Conservation (phyloP, 768 basidiomycete species). For the Russula lepida region DNA sequence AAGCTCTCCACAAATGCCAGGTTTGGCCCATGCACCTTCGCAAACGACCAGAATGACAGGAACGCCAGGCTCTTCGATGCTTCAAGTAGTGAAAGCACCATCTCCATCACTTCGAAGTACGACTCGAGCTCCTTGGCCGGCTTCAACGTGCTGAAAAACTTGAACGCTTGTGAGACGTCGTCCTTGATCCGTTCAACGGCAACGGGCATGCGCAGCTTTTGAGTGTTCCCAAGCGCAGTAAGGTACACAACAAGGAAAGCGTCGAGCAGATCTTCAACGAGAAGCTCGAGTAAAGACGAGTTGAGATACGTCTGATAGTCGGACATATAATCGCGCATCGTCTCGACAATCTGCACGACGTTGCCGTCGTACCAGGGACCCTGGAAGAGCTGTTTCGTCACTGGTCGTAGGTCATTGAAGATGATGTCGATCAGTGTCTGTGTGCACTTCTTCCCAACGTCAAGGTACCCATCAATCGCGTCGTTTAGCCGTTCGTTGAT, state of each 20-base stretch:
- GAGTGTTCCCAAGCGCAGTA: conserved; percentile 71
- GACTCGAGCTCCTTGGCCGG: conserved; percentile 69
- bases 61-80: conserved; percentile 86
- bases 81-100: conserved; percentile 70
- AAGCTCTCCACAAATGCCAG: conserved; percentile 84
- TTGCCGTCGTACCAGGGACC: conserved; percentile 84
- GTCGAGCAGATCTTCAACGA: conserved; percentile 89
- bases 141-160: conserved; percentile 76
- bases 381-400: conserved; percentile 77
- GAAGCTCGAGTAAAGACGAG: conserved; percentile 79
- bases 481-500: conserved; percentile 88
- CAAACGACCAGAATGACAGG: conserved; percentile 90
- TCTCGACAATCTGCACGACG: conserved; percentile 84
- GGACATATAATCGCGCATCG: conserved; percentile 93
- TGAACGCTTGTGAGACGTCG: conserved; percentile 70
- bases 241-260: conserved; percentile 86
- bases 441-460: conserved; percentile 96
- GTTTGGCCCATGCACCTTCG: conserved; percentile 89
- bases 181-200: conserved; percentile 77
- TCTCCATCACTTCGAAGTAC: conserved; percentile 80
- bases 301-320: conserved; percentile 93
- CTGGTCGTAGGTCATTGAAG: conserved; percentile 89
- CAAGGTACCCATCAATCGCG: conserved; percentile 96
- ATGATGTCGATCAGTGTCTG: conserved; percentile 90
- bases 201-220: conserved; percentile 79